These are phyloP conservation scores for Acanthamoeba triangularis DNA, from an alignment of 208 protist species.

Conservation along the genomic window DNA sequence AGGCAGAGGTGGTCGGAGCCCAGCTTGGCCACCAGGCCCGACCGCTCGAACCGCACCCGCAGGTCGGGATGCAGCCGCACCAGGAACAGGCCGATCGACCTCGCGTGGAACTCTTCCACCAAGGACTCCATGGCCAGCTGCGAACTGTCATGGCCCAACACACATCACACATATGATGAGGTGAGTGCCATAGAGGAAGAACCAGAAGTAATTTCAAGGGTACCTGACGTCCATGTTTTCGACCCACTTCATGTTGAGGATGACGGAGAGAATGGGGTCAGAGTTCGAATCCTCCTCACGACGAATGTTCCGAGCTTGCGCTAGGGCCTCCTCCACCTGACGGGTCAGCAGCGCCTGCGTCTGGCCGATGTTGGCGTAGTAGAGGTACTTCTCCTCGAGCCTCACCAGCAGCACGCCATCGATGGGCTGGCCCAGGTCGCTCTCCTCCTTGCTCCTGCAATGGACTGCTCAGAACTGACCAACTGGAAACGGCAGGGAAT, in stretches of 20 bases:
- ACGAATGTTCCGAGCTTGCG: background rate
- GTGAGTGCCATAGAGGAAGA: no score
- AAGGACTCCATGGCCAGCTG: background rate
- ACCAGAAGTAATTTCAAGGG: no score
- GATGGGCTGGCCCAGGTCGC: background rate
- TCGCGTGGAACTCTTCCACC: slow-evolving; percentile 14
- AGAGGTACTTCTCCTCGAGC: slow-evolving; percentile 49
- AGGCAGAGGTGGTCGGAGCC: background rate
- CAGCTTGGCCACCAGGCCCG: background rate
- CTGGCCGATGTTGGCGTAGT: slow-evolving; percentile 33
- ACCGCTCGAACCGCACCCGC: slow-evolving; percentile 8
- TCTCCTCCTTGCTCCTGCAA: slow-evolving; percentile 37
- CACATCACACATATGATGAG: background rate
- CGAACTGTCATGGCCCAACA: no score
- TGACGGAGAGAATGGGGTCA: background rate
- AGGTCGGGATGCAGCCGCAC: background rate
- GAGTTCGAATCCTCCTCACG: background rate
- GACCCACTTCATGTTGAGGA: slow-evolving; percentile 43
- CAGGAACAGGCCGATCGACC: background rate
- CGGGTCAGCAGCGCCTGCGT: slow-evolving; percentile 6
- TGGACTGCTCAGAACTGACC: background rate
- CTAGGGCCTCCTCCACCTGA: background rate
- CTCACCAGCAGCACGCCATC: background rate
- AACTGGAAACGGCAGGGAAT: no score
- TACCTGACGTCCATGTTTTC: slow-evolving; percentile 39